Evolutionary conservation across 148 eudicot species (phyloP).

Genomic region (Dianthus caryophyllus): DNA sequence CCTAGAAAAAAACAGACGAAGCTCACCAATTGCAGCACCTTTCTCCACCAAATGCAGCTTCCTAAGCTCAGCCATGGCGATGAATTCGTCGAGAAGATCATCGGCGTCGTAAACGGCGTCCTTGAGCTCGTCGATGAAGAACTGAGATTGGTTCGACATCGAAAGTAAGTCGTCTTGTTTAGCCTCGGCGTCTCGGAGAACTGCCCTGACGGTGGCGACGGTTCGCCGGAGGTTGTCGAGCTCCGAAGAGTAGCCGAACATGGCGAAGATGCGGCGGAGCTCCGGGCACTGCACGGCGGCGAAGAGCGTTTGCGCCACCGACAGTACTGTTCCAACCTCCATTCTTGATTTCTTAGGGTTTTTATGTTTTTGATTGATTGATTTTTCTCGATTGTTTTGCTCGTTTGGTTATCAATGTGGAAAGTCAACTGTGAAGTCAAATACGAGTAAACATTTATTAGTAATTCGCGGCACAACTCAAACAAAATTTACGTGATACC

Average conservation of each 20-base stretch:
- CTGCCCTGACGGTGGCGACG: background rate
- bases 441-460: too few species aligned
- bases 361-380: background rate
- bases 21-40: background rate
- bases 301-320: background rate
- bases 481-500: too few species aligned
- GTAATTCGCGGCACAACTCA: too few species aligned
- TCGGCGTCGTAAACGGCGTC: slow-evolving; percentile 7
- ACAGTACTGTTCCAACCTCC: background rate
- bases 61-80: background rate
- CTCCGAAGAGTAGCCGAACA: background rate
- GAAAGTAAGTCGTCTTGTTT: background rate
- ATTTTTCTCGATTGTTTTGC: too few species aligned
- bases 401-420: too few species aligned
- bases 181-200: background rate
- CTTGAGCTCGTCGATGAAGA: background rate
- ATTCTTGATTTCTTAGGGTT: too few species aligned
- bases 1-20: background rate
- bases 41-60: background rate
- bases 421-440: too few species aligned
- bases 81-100: background rate
- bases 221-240: background rate
- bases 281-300: background rate
- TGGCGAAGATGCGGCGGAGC: background rate
- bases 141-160: background rate